Evolutionary conservation across 2,329 filamentous ascomycete species (phyloP).

Genomic region (Rhynchosporium graminicola): DNA sequence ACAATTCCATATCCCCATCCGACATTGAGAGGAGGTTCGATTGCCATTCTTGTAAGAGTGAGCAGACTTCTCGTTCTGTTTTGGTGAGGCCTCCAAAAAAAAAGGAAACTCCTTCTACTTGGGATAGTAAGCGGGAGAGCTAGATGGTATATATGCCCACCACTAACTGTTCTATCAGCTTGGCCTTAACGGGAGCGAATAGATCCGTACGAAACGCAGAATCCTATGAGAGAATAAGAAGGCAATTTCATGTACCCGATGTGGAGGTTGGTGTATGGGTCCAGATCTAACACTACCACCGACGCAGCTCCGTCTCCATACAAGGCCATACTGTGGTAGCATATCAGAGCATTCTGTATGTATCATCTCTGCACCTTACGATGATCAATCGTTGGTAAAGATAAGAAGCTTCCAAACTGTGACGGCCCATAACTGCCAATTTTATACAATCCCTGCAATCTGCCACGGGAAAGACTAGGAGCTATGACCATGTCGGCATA

Average conservation of each 20-base stretch:
- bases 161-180: neutral
- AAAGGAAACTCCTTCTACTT: slow-evolving; percentile 10
- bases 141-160: slow-evolving; percentile 16
- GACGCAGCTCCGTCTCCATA: slow-evolving; percentile 1
- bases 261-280: slow-evolving; percentile 3
- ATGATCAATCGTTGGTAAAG: slow-evolving; percentile 13
- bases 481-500: slow-evolving; percentile 13
- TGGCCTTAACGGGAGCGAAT: slow-evolving; percentile 2
- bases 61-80: slow-evolving; percentile 10
- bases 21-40: slow-evolving; percentile 38
- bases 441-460: slow-evolving; percentile 22
- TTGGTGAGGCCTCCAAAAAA: slow-evolving; percentile 1
- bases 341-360: slow-evolving; percentile 8
- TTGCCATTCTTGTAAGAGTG: slow-evolving; percentile 34
- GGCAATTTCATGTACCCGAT: neutral
- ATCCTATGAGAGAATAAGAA: slow-evolving; percentile 11
- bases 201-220: neutral
- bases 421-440: slow-evolving; percentile 23
- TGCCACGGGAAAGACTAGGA: slow-evolving; percentile 4
- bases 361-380: slow-evolving; percentile 12
- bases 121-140: slow-evolving; percentile 11
- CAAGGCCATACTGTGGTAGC: slow-evolving; percentile 12
- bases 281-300: slow-evolving; percentile 16
- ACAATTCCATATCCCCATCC: slow-evolving; percentile 66
- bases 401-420: slow-evolving; percentile 19